Evolutionary conservation across 495 filamentous ascomycete genomes (phyloP), one percentile per base, ranked within the genome.

Genomic region (Penicillium odoratum): DNA sequence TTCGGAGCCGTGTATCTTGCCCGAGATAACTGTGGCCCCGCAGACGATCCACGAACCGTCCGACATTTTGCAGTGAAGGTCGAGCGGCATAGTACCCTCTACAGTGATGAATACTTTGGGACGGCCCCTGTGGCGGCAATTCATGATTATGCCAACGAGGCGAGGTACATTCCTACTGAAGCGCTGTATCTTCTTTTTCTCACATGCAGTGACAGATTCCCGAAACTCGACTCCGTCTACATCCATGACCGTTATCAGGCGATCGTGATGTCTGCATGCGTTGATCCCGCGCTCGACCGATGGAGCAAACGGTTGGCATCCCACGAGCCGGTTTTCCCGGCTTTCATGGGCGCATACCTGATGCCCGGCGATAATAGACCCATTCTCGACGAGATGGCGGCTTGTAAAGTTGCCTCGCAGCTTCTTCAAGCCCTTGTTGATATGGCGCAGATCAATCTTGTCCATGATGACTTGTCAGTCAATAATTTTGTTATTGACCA

Each of bases 211-310:
- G 49, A 67, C 15, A 57, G 63, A 10, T 73, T 73, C 34, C 70
- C 66, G 0, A 57, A n/a, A 0, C 45, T 73, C 7, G 54, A 71
- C 53, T 64, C 66, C 0, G 64, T 71, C n/a, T 70, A 72, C 45
- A 48, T 56, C 4, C 63, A 70, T 48, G 60, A 58, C 10, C n/a
- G 55, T 11, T 60, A 50, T 28, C 58, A 60, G 26, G 51, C 66
- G 0, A 67, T 66, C 25, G 55, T 72, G 5, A 71, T 71, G 68
- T 51, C 52, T 2, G 51, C 66, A 5, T 60, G 57, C 30, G 48
- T 65, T 18, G 66, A 69, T 48, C 48, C 55, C 38, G 46, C 34
- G 43, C n/a, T 45, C 7, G 60, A 60, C 3, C 44, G 61, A 33
- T 34, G 53, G 36, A 46, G 34, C 16, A 18, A 43, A 43, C 50